These are phyloP conservation scores for Tetrahymena thermophila DNA, from an alignment of 73 alveolate species.

Conservation along the genomic window DNA sequence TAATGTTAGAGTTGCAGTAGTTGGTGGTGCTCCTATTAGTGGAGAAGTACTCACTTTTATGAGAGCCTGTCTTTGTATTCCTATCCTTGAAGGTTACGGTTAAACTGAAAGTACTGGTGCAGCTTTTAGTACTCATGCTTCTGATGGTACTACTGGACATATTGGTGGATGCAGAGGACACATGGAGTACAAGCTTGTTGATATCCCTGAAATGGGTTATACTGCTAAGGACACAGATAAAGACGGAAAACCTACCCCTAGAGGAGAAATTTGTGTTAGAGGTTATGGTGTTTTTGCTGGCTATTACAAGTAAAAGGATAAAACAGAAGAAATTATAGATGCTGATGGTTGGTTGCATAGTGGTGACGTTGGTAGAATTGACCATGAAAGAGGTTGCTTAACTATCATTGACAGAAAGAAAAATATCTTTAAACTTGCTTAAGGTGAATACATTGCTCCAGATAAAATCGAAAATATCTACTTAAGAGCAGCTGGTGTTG, in stretches of 20 bases:
- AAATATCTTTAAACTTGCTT: conserved; percentile 87
- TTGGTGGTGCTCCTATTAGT: conserved; percentile 94
- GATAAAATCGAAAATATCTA: conserved; percentile 85
- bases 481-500: conserved; percentile 58
- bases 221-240: conserved; percentile 60
- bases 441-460: conserved; percentile 98
- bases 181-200: conserved; percentile 80
- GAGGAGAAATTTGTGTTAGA: conserved; percentile 94
- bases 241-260: conserved; percentile 64
- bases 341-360: conserved; percentile 88
- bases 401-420: conserved; percentile 95
- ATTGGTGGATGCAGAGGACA: conserved; percentile 84
- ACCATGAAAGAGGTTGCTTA: conserved; percentile 75
- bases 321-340: conserved; percentile 72
- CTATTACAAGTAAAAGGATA: conserved; percentile 63
- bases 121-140: conserved; percentile 44
- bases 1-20: conserved; percentile 64
- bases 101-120: conserved; percentile 89
- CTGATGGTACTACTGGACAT: conserved; percentile 73
- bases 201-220: conserved; percentile 88
- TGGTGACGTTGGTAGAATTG: conserved; percentile 80
- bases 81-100: conserved; percentile 87
- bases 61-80: conserved; percentile 60
- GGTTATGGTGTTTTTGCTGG: conserved; percentile 86
- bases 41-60: conserved; percentile 72